Percentiles rank a stretch among this genome's conserved stretches.
Conservation (phyloP, 441 rosid genomes). For the Populus hybrid region DNA sequence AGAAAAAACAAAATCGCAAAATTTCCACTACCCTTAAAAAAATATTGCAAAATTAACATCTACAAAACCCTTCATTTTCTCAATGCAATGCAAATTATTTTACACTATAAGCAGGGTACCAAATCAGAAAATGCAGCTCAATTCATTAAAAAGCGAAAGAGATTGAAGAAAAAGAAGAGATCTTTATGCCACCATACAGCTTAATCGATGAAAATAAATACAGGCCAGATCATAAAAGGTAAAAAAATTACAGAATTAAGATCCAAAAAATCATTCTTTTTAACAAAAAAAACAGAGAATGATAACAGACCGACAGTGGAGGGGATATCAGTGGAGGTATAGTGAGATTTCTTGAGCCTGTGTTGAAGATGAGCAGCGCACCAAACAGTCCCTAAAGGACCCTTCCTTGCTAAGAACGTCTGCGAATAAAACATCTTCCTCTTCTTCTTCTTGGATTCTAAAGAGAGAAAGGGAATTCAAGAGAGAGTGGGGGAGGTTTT, state of each 20-base stretch:
- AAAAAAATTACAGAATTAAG: neutral
- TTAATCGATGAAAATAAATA: neutral
- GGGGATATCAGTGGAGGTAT: conserved; percentile 68
- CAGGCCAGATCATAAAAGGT: neutral
- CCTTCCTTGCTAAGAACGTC: conserved; percentile 66
- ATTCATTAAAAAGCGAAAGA: neutral
- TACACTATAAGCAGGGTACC: neutral
- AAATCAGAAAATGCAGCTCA: neutral
- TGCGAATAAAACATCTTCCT: conserved; percentile 72
- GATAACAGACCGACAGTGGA: conserved; percentile 63
- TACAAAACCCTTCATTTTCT: neutral
- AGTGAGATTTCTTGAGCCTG: conserved; percentile 80
- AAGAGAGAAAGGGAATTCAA: neutral
- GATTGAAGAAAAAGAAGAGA: neutral
- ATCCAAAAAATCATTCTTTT: neutral
- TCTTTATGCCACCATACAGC: neutral
- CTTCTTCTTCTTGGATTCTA: neutral
- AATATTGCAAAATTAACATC: neutral
- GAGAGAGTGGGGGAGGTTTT: neutral
- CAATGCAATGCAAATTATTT: neutral
- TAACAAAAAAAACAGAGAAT: neutral
- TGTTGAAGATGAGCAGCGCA: conserved; percentile 88
- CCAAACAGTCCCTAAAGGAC: conserved; percentile 92
- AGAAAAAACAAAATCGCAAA: neutral
- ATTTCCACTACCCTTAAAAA: neutral